Base-by-base conservation (phyloP, 202 grass and related monocot species). In the Carex sylvatica region DNA sequence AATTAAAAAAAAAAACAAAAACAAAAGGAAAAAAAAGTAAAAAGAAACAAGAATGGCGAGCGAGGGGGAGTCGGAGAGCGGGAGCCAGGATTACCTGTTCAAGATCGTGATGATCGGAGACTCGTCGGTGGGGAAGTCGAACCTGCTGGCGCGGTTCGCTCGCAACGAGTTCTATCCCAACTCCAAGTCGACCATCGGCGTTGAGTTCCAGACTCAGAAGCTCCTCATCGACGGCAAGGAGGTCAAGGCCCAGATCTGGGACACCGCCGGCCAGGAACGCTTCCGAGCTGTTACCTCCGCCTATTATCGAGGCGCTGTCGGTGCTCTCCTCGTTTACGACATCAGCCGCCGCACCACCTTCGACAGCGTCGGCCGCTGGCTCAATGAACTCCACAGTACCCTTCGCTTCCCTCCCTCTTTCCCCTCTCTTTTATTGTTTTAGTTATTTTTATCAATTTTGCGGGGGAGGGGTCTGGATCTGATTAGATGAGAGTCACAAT, bases 231-330 rank as follows among this genome's bases (percentile, higher is more conserved):
- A 96, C 77, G 93, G 91, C 13, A 93, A 93, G 77, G 88, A 96
- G 85, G 86, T 96, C 66, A 96, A 96, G 84, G 93, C 93, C 79
- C 93, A 96, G 90, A 96, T 96, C 85, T 96, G 93, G 93, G 93
- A 96, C 49, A 96, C 93, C 68, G 93, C 93, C 52, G 93, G 93
- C 83, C 93, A 95, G 85, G 93, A 96, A 74, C 87, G 93, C 20
- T 96, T 96, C 72, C 88, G 93, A 85, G 93, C 93, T 19, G 91
- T 96, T 30, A 93, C 93, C 61, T 93, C 91, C 78, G 93, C 93
- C 23, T 96, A 96, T 79, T 96, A 96, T 33, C 83, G 93, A 20
- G 93, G 93, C 65, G 93, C 93, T 65, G 93, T 96, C 22, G 91
- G 93, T 56, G 93, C 93, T 60, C 86, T 96, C 33, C 87, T 96